phyloP scores from a whole-genome alignment of 2,329 filamentous ascomycete species.

The Botrytis byssoidea region DNA sequence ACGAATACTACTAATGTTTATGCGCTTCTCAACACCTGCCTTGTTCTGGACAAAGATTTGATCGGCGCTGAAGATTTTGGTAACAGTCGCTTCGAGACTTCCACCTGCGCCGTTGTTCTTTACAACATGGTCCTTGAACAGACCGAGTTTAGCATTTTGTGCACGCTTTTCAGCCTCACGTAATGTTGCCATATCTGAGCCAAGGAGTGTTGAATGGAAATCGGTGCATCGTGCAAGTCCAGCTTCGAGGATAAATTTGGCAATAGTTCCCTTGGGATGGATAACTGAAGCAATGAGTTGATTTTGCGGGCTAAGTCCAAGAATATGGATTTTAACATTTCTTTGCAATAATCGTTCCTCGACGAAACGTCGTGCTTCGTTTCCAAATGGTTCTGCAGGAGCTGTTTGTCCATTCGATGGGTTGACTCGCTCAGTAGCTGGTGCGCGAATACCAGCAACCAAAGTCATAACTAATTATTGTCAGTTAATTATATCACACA shows the following conservation, averaged over 20 bases:
- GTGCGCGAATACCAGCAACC: constrained; percentile 83
- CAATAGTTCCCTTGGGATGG: constrained; percentile 90
- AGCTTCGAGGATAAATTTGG: constrained; percentile 83
- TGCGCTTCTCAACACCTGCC: constrained; percentile 79
- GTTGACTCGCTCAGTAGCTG: constrained; percentile 82
- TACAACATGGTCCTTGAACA: constrained; percentile 79
- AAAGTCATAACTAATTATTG: constrained; percentile 74
- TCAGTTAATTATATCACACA: constrained; percentile 18
- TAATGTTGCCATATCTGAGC: constrained; percentile 80
- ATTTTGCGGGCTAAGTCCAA: constrained; percentile 85
- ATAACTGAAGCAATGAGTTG: constrained; percentile 85
- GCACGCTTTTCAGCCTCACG: constrained; percentile 85
- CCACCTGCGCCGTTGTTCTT: constrained; percentile 60
- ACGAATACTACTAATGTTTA: constrained; percentile 88
- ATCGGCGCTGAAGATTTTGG: constrained; percentile 83
- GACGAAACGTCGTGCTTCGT: constrained; percentile 84
- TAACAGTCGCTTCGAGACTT: constrained; percentile 78
- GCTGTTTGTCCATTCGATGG: constrained; percentile 68
- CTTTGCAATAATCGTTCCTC: constrained; percentile 84
- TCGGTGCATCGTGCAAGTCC: constrained; percentile 92
- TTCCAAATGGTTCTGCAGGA: constrained; percentile 83
- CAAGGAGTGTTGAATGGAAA: constrained; percentile 90
- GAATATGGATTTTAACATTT: constrained; percentile 75
- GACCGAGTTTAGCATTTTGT: constrained; percentile 69
- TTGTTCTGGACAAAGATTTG: constrained; percentile 85